Evolutionary conservation across 73 alveolate species (phyloP).

Genomic region (Halteria grandinella): DNA sequence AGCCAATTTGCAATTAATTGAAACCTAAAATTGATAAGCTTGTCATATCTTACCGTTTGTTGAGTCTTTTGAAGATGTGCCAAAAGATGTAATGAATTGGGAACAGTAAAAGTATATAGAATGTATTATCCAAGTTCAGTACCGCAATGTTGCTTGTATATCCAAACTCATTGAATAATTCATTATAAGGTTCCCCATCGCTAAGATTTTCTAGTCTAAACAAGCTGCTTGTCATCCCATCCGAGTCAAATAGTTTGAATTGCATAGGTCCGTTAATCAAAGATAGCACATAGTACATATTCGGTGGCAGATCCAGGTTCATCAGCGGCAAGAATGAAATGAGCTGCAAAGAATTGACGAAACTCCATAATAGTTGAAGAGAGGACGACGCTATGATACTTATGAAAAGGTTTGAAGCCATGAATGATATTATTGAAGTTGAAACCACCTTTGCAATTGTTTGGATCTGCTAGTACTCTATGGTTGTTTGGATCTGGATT

Average conservation of each 20-base stretch:
- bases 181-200: background rate
- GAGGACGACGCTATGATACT: background rate
- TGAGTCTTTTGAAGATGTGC: too few species aligned
- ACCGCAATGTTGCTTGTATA: background rate
- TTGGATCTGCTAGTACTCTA: too few species aligned
- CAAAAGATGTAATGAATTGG: too few species aligned
- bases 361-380: background rate
- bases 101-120: background rate
- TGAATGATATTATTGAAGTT: too few species aligned
- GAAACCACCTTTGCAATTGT: too few species aligned
- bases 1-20: too few species aligned
- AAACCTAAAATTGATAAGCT: too few species aligned
- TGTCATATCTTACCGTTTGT: too few species aligned
- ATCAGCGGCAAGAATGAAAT: background rate
- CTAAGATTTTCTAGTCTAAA: background rate
- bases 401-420: background rate
- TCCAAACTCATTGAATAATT: background rate
- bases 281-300: background rate
- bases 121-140: background rate
- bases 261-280: constrained; percentile 5
- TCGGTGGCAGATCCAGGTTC: background rate
- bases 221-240: background rate
- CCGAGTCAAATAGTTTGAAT: background rate
- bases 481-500: too few species aligned
- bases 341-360: background rate